Evolutionary conservation across 2,329 filamentous ascomycete species (phyloP).

Genomic region (Pseudodiploospora longispora): DNA sequence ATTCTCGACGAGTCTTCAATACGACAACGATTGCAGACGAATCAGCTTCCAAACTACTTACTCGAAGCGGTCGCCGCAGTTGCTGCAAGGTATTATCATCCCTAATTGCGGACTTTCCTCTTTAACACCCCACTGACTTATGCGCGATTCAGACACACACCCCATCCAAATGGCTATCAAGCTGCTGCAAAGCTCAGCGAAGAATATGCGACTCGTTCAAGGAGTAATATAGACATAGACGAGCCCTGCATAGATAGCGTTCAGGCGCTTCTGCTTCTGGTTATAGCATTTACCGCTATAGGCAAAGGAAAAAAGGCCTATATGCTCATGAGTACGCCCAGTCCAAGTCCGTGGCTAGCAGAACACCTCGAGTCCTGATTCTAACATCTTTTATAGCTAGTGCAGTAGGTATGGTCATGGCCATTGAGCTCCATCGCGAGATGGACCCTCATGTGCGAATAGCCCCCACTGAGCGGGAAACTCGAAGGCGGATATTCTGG

Average conservation of each 20-base stretch:
- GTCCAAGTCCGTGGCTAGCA: not conserved
- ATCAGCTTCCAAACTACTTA: conserved; percentile 52
- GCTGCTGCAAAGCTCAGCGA: conserved; percentile 61
- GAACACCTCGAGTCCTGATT: not conserved
- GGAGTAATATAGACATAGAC: conserved; percentile 66
- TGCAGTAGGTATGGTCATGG: conserved; percentile 69
- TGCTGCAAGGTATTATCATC: conserved; percentile 45
- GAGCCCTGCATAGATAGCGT: conserved; percentile 72
- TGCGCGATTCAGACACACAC: conserved; percentile 46
- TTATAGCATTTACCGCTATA: conserved; percentile 66
- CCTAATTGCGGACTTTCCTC: not conserved
- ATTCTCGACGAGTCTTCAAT: conserved; percentile 71
- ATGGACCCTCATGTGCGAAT: conserved; percentile 54
- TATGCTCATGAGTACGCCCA: conserved; percentile 65
- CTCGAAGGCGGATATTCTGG: conserved; percentile 77
- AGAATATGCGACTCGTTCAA: conserved; percentile 63
- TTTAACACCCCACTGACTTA: conserved; percentile 2
- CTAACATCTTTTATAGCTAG: conserved; percentile 4
- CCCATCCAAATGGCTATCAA: conserved; percentile 58
- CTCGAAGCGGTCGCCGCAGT: conserved; percentile 53
- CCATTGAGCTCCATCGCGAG: conserved; percentile 74
- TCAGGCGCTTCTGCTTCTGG: conserved; percentile 67
- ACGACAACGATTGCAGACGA: conserved; percentile 61
- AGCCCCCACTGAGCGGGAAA: conserved; percentile 63
- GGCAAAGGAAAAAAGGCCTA: conserved; percentile 80